These are phyloP conservation scores for Clathrospora elynae DNA, from an alignment of 2,329 filamentous ascomycete genomes.

Conservation along the genomic window DNA sequence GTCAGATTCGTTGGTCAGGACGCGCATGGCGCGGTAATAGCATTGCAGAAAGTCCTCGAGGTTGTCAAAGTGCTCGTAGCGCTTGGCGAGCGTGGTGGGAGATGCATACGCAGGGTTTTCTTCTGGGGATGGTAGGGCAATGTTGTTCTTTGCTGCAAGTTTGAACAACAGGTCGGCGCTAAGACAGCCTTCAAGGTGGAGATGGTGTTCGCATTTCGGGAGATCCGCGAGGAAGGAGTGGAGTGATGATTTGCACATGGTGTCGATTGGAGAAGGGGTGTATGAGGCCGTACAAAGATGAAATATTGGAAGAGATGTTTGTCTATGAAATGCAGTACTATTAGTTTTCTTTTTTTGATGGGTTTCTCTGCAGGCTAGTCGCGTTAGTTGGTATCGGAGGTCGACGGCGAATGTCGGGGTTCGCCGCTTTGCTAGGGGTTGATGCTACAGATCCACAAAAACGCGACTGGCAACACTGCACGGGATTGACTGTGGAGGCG, in stretches of 20 bases:
- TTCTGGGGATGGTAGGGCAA: constrained; percentile 58
- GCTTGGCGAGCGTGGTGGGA: constrained; percentile 61
- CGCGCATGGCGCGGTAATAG: constrained; percentile 78
- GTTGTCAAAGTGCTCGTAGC: constrained; percentile 70
- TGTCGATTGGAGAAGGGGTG: too few relatives aligned
- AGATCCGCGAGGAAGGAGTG: constrained; percentile 50
- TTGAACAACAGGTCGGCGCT: constrained; percentile 71
- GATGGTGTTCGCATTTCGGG: constrained; percentile 82
- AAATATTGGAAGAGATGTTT: not conserved
- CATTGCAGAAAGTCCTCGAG: constrained; percentile 79
- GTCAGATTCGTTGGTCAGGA: constrained; percentile 67
- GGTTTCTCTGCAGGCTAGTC: not conserved
- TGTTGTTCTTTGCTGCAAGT: constrained; percentile 69
- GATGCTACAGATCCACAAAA: too few relatives aligned
- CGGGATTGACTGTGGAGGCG: not conserved
- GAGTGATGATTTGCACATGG: constrained; percentile 26
- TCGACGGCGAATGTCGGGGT: constrained; percentile 4
- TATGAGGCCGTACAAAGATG: too few relatives aligned
- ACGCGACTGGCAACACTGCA: not conserved
- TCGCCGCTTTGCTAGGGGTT: constrained; percentile 7
- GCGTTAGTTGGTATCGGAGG: constrained; percentile 2
- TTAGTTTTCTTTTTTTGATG: not conserved
- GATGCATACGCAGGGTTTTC: constrained; percentile 68
- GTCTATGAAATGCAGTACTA: too few relatives aligned
- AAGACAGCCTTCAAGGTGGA: constrained; percentile 78